Base-by-base conservation (phyloP, 2,329 filamentous ascomycete species). In the Cyanodermella asteris region DNA sequence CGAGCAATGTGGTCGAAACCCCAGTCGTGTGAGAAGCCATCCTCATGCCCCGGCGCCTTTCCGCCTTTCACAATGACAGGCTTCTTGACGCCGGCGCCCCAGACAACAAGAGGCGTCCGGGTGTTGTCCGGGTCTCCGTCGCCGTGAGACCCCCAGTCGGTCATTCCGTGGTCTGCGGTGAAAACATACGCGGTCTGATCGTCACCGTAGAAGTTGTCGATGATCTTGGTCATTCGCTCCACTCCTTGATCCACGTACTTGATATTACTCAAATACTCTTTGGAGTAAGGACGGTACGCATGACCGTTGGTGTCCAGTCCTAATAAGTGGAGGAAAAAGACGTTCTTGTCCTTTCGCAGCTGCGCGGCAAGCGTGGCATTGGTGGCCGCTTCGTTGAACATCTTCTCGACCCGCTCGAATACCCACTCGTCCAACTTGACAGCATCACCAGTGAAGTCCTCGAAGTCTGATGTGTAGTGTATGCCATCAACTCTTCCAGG, bases 121-220 rank as follows among this genome's bases (percentile, higher is more conserved):
- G 87, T 97, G 40, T 94, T 97, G 46, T 97, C 77, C 1, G 87
- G 87, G 48, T 97, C 82, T 6, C 87, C 87, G 46, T 97, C 87
- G 18, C 90, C 90, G 45, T 97, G 90, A 38, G 82, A 94, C n/a
- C 90, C 87, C 72, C 76, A 93, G 48, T 97, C 87, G 42, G 80
- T 94, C 87, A 97, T 97, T 11, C 87, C 87, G 46, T 97, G 87
- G 42, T 97, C 87, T 6, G 87, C 87, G 2, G 90, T 97, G 44
- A 97, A 97, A 10, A 97, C 67, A 44, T 84, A 97, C 0, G 90
- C 80, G 0, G 87, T 94, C 46, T 87, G 72, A 34, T 68, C 66
- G 37, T 81, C 72, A 5, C 53, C 60, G 40, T 93, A 97, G 44
- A 94, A 97, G 8, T 73, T 64, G 18, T 91, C 68, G 24, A 93